Percentiles rank a stretch among this genome's conserved stretches.
These are phyloP conservation scores for Xanthoceras sorbifolium DNA, from an alignment of 345 rosid genomes.

Conservation along the genomic window DNA sequence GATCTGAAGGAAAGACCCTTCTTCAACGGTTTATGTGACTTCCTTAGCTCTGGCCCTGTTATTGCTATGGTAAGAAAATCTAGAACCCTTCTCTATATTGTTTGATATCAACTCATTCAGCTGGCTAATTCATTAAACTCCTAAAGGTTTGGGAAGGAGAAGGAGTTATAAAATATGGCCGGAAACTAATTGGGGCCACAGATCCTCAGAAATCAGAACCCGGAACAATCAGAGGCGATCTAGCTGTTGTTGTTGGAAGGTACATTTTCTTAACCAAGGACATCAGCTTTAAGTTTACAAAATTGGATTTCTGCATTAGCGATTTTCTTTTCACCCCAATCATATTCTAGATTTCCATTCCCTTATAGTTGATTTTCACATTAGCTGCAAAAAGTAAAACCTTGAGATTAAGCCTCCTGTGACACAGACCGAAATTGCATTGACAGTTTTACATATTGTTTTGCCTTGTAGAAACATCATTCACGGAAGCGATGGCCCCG, in stretches of 20 bases:
- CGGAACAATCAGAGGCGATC: constrained; percentile 96
- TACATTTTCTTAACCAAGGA: constrained; percentile 27
- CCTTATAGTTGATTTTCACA: neutral
- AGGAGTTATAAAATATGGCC: constrained; percentile 86
- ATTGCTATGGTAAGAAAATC: constrained; percentile 75
- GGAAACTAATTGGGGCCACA: constrained; percentile 96
- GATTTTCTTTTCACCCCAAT: neutral
- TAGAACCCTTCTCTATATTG: neutral
- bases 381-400: too few species aligned
- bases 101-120: neutral
- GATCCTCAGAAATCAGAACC: constrained; percentile 99
- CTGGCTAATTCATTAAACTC: constrained; percentile 1
- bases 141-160: constrained; percentile 99
- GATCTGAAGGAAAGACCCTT: constrained; percentile 95
- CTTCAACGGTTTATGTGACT: constrained; percentile 86
- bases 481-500: constrained; percentile 98
- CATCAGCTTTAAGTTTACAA: neutral
- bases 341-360: neutral
- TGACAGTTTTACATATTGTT: neutral
- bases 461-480: constrained; percentile 74
- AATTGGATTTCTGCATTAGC: neutral
- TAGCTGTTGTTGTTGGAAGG: constrained; percentile 96
- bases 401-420: neutral
- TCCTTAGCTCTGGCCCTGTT: constrained; percentile 99
- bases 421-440: neutral